phyloP scores from a whole-genome alignment of 2,329 filamentous ascomycete genomes.

The Zymoseptoria pseudotritici region DNA sequence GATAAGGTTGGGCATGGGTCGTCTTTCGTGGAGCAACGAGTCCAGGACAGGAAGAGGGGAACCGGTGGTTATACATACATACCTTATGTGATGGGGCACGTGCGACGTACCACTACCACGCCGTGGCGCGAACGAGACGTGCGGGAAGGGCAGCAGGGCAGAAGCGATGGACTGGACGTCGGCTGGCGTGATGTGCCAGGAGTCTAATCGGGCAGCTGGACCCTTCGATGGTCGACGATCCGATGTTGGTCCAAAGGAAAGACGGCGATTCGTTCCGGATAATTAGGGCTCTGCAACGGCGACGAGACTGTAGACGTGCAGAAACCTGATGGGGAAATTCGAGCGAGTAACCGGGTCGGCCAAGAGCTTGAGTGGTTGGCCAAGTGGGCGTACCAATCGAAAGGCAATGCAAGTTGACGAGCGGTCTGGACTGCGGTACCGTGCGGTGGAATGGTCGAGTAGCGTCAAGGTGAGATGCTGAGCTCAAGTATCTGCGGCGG shows the following conservation, averaged over 20 bases:
- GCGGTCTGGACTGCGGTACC: neutral
- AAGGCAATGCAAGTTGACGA: neutral
- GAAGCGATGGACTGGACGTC: constrained; percentile 5
- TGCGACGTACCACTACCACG: constrained; percentile 7
- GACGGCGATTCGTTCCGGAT: neutral
- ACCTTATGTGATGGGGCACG: neutral
- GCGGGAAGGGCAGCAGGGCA: constrained; percentile 7
- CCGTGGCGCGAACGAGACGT: neutral
- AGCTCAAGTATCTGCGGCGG: neutral
- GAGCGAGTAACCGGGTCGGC: constrained; percentile 4
- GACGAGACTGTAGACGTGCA: constrained; percentile 3
- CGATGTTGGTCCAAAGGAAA: neutral
- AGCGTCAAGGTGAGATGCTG: neutral
- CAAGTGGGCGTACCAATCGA: neutral
- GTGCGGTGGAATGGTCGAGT: neutral
- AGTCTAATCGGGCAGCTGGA: neutral
- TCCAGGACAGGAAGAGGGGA: neutral
- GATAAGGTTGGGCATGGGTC: constrained; percentile 17
- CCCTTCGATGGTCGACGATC: neutral
- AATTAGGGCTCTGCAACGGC: neutral
- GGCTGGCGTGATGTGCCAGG: neutral
- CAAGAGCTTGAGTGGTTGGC: neutral
- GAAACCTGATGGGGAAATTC: constrained; percentile 17
- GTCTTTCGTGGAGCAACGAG: neutral
- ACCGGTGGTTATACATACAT: neutral